Base-by-base conservation (phyloP, 257 asterid genomes). In the Ehretia macrophylla region DNA sequence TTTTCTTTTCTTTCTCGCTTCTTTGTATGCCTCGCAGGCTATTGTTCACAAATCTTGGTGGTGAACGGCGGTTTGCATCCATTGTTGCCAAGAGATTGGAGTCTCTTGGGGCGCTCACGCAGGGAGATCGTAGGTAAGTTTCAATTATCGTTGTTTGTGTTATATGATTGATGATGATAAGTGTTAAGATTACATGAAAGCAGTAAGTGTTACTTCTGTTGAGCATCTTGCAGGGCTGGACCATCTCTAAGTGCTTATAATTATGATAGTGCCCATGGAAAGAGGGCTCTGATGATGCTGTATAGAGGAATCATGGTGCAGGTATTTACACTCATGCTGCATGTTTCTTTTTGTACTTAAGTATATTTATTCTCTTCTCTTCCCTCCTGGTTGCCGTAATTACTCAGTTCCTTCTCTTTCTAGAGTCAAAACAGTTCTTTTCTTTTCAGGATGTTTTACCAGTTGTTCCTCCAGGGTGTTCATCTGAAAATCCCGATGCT, bases 61-160 rank as follows among this genome's bases (percentile, higher is more conserved):
- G 99, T 60, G 99, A 93, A 65, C 89, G 97, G 37, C 91, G 96
- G 65, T 93, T 93, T 83, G 99, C 99, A 49, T 93, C 99, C 39
- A 80, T 93, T 75, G 95, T 93, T 67, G 99, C 99, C 63, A 93
- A 85, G 84, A 81, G 99, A 70, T 85, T 93, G 67, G 97, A 84
- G 74, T 82, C 97, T 67, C 97, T 93, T 65, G 97, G 99, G 69
- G 99, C 99, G 55, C 75, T 93, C 49, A 93, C 99, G 14, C 99
- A 93, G 67, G 99, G 99, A 27, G 3, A 6, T 27, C 3, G 4
- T 27, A 27, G 6, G 35, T 6, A 3, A 27, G 21, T 18, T 49
- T 49, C 21, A 11, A 42, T 49, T 27, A 3, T 27, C 3, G 6
- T 54, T 53, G 46, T 45, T 48, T 27, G 35, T 27, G 4, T 27